Evolutionary conservation across 306 rosid genomes (phyloP).

Genomic region (Cicer yamashitae): DNA sequence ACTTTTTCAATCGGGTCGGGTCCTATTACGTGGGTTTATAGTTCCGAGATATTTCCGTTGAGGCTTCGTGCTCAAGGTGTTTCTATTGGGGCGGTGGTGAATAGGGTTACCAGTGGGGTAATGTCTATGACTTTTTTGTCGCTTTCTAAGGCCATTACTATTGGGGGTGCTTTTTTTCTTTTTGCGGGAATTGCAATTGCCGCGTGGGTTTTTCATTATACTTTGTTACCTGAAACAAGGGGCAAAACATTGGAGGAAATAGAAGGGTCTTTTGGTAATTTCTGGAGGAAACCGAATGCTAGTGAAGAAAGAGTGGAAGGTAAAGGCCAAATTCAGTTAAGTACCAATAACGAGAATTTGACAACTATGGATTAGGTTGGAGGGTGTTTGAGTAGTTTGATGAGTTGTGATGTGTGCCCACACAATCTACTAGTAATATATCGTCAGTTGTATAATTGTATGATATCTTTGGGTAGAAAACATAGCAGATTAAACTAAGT

Average conservation of each 20-base stretch:
- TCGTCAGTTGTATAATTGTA: not conserved
- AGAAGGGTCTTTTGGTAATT: constrained; percentile 48
- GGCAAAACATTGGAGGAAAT: constrained; percentile 52
- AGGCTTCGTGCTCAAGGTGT: constrained; percentile 66
- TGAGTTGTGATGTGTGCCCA: not conserved
- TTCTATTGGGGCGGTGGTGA: constrained; percentile 60
- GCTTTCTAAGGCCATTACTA: constrained; percentile 41
- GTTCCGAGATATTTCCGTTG: constrained; percentile 62
- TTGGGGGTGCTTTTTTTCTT: constrained; percentile 49
- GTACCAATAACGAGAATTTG: not conserved
- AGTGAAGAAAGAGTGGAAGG: not conserved
- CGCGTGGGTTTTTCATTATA: constrained; percentile 48
- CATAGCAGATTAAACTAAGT: no score
- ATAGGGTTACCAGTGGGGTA: constrained; percentile 62
- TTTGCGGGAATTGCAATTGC: constrained; percentile 38
- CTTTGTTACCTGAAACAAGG: constrained; percentile 44
- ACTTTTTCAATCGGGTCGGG: constrained; percentile 79
- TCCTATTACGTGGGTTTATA: constrained; percentile 77
- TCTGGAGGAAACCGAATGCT: constrained; percentile 29
- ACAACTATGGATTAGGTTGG: not conserved
- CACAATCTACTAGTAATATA: no score
- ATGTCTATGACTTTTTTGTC: constrained; percentile 76
- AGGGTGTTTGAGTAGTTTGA: not conserved
- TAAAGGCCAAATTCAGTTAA: not conserved
- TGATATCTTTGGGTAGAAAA: no score